phyloP scores from a whole-genome alignment of 176 grass and related monocot genomes.

The Alloteropsis semialata region DNA sequence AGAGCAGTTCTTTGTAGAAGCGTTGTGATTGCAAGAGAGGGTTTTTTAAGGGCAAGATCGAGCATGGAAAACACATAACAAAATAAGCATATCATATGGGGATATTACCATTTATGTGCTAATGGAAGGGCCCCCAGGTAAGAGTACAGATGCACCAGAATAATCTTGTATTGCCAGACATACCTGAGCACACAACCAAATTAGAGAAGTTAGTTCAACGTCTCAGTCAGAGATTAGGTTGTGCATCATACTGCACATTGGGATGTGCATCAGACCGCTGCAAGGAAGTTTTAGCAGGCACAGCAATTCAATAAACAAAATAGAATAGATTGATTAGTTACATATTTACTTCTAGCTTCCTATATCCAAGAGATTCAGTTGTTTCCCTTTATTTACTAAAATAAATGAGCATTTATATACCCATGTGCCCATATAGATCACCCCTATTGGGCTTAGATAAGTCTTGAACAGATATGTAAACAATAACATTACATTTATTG shows the following conservation, averaged over 20 bases:
- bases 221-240: background rate
- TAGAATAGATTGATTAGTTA: background rate
- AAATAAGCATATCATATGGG: background rate
- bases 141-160: slow-evolving; percentile 84
- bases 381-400: too few species aligned
- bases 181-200: slow-evolving; percentile 52
- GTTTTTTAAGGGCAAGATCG: background rate
- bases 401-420: too few species aligned
- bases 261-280: background rate
- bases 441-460: background rate
- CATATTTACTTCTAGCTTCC: background rate
- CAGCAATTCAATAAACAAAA: background rate
- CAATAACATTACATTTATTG: background rate
- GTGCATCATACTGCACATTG: background rate
- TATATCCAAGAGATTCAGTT: background rate
- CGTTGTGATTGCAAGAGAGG: background rate
- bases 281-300: background rate
- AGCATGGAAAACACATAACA: background rate
- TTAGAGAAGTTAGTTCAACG: slow-evolving; percentile 29
- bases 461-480: background rate
- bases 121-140: slow-evolving; percentile 71
- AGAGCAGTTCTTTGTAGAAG: background rate
- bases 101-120: slow-evolving; percentile 80
- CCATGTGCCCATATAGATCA: too few species aligned
- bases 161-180: slow-evolving; percentile 85